Evolutionary conservation across 371 early-diverging fungal genomes (phyloP).

Genomic region (Catenaria anguillulae): DNA sequence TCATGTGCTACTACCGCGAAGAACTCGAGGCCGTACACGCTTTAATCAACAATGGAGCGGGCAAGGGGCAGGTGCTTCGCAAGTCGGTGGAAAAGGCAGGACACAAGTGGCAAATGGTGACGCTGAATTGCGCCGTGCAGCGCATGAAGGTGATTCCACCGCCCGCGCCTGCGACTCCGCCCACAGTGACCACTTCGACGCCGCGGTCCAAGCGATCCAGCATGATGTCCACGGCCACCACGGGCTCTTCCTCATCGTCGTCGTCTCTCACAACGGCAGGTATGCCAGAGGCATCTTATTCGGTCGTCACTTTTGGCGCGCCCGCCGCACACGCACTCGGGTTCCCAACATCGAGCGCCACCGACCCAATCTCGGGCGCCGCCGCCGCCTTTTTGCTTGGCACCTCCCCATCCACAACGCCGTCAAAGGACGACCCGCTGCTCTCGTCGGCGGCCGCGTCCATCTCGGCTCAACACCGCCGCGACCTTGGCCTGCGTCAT

Average conservation of each 20-base stretch:
- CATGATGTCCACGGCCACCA: neutral
- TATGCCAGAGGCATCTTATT: neutral
- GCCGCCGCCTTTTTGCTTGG: too few species aligned
- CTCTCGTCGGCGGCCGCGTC: neutral
- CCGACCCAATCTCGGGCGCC: too few species aligned
- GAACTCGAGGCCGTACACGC: neutral
- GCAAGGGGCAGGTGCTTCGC: neutral
- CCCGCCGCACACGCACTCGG: conserved; percentile 7
- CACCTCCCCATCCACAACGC: too few species aligned
- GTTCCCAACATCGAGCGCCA: neutral
- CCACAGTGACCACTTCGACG: neutral
- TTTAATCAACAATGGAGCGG: too few species aligned
- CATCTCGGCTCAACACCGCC: neutral
- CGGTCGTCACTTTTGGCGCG: conserved; percentile 5
- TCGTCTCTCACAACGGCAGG: too few species aligned
- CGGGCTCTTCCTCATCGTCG: too few species aligned
- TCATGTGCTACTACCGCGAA: neutral
- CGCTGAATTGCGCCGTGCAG: conserved; percentile 4
- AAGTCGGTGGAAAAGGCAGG: neutral
- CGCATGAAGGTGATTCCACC: neutral
- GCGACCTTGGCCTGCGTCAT: neutral
- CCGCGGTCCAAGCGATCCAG: neutral
- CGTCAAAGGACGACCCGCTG: neutral
- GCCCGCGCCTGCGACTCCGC: neutral
- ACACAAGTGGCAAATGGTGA: neutral